Conservation (phyloP, 2,329 filamentous ascomycete species). For the Penicillium sp. region DNA sequence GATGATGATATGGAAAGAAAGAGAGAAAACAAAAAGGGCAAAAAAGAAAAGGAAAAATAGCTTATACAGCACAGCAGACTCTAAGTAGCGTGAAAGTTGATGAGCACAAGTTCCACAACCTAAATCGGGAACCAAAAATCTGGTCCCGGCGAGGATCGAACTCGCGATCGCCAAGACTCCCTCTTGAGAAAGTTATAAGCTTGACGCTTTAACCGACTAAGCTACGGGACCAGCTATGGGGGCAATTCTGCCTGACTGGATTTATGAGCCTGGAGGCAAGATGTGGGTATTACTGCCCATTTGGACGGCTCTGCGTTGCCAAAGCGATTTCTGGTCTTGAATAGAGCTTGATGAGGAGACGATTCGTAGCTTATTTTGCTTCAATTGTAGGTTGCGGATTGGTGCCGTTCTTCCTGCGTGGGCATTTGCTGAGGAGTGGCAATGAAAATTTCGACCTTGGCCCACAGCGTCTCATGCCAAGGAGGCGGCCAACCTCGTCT, state of each 20-base stretch:
- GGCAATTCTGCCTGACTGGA: background rate
- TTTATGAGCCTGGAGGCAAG: background rate
- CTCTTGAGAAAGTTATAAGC: slow-evolving; percentile 19
- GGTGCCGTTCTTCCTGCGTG: background rate
- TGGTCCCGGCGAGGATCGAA: slow-evolving; percentile 22
- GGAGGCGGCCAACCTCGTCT: background rate
- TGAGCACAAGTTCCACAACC: no score
- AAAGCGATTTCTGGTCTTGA: background rate
- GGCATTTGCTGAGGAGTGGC: background rate
- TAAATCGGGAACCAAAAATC: slow-evolving; percentile 1
- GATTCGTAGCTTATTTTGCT: background rate
- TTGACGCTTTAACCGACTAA: slow-evolving; percentile 21
- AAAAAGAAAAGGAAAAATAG: no score
- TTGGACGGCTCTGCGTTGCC: background rate
- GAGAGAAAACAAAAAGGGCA: no score
- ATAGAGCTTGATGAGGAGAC: background rate
- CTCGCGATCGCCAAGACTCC: slow-evolving; percentile 21
- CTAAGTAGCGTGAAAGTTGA: no score
- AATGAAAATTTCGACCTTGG: background rate
- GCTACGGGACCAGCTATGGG: slow-evolving; percentile 16
- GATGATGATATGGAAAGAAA: no score
- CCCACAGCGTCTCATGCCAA: background rate
- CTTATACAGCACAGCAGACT: no score
- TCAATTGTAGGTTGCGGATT: background rate
- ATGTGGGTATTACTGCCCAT: background rate